phyloP scores from a whole-genome alignment of 768 basidiomycete species.

The Hericium coralloides region DNA sequence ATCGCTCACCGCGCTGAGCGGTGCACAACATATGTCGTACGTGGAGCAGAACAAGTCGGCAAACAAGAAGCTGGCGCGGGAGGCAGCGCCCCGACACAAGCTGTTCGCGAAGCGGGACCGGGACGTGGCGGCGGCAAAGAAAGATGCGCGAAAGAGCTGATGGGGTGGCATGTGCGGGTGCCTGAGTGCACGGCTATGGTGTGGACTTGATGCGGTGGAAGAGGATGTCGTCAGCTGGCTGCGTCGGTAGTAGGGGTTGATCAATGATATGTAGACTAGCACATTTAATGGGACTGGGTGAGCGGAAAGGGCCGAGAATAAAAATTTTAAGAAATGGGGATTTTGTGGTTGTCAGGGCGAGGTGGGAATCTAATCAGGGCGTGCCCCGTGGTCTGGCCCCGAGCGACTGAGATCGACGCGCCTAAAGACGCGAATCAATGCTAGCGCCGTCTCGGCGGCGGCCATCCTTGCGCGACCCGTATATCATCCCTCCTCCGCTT shows the following conservation, averaged over 20 bases:
- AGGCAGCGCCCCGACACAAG: constrained; percentile 53
- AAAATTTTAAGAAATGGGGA: neutral
- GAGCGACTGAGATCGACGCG: constrained; percentile 19
- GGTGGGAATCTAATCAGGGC: neutral
- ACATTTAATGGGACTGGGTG: neutral
- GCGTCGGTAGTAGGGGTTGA: constrained; percentile 5
- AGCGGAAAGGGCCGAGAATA: neutral
- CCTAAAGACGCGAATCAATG: constrained; percentile 16
- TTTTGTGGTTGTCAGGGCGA: neutral
- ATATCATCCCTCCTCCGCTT: constrained; percentile 27
- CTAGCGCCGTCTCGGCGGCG: constrained; percentile 15
- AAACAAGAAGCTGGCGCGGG: constrained; percentile 66
- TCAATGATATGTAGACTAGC: constrained; percentile 4
- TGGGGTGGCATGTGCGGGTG: neutral
- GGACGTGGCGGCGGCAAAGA: constrained; percentile 49
- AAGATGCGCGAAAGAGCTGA: constrained; percentile 21
- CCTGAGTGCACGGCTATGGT: neutral
- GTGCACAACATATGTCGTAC: constrained; percentile 89
- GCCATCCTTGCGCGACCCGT: constrained; percentile 18
- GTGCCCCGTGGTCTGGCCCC: neutral
- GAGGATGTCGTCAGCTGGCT: constrained; percentile 4
- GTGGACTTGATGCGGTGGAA: neutral
- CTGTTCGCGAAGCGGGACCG: constrained; percentile 79
- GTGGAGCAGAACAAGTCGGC: constrained; percentile 87
- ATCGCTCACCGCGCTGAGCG: constrained; percentile 75